Evolutionary conservation across 352 stramenopile species (phyloP), one percentile per base, ranked within the genome.

Genomic region (Globisporangium abappressorium): DNA sequence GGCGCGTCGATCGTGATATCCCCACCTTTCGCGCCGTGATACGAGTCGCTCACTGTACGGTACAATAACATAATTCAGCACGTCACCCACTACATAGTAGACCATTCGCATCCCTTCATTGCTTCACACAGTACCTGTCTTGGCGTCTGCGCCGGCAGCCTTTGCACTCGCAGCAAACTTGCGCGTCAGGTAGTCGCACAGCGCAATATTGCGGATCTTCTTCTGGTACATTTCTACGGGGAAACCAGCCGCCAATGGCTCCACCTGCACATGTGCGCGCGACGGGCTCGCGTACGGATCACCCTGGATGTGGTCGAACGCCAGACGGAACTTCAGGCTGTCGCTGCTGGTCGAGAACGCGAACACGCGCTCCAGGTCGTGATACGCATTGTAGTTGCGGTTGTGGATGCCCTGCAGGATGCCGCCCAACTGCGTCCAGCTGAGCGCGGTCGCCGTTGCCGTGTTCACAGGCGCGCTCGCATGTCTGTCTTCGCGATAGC

Each of bases 271-370:
- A 33, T 98, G 94, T 58, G 93, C 97, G 18, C 94, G 84, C 24
- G 97, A 99, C 6, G 97, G 94, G 69, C 94, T 92, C 34, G 97
- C 97, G 79, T 97, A 99, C 20, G 97, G 92, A 80, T 99, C 97
- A 15, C 87, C 85, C 75, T 99, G 97, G 51, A 98, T 93, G 69
- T 97, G 85, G 73, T 98, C 94, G 57, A 99, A 93, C 47, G 77
- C 92, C 18, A 99, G 80, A 11, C 70, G 71, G 74, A 98, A 98
- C 24, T 20, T 34, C 15, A 92, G 63, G 2, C 62, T 67, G 36
- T 54, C 59, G 15, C 59, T 55, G 11, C 34, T 72, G 60, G 12
- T 47, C 12, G 38, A n/a, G 38, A 73, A 87, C 59, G 66, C 46
- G 60, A 89, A 92, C 3, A 64, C 70, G 24, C 85, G 78, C 66